Base-by-base conservation (phyloP, 106 monocot species). In the Allium sativum region DNA sequence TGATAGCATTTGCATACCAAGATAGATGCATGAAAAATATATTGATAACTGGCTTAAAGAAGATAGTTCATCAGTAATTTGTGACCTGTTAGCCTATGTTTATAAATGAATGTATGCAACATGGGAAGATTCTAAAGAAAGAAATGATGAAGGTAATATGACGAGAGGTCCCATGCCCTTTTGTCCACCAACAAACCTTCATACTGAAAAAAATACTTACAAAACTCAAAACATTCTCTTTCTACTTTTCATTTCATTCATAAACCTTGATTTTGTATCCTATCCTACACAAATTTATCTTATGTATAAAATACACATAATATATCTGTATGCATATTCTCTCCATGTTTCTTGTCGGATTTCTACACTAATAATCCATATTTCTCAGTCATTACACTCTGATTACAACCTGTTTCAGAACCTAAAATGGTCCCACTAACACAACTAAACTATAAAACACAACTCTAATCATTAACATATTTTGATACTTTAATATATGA, bases 281-380 rank as follows among this genome's bases (percentile, higher is more conserved):
- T 53, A 15, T 42, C 65, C 42, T 16, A 42, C 15, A 56, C 43
- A 50, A 44, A 53, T 40, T 40, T 57, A 21, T 31, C 18, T 18
- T 45, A 7, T 12, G 14, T 44, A 58, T 14, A 43, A 31, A 40
- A 20, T 18, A 9, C 40, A 42, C 45, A 17, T 21, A 45, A 42
- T 12, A 22, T 22, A 19, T 64, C 6, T 41, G 56, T 64, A 21
- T 67, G 53, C 76, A 77, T 58, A 78, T 71, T 71, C 71, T 18
- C 43, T 44, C 73, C 86, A 79, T 76, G 86, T 73, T 82, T 76
- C 66, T 62, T 86, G 86, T 86, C 73, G 75, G 78, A 66, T 42
- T 55, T 12, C 45, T 60, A 64, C 55, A 41, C 59, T 53, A 62
- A 70, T 66, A 62, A 64, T 86, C 82, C 82, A 86, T 81, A 76